Evolutionary conservation across 441 rosid species (phyloP), one percentile per base, ranked within the genome.

Genomic region (Omphalea diandra): DNA sequence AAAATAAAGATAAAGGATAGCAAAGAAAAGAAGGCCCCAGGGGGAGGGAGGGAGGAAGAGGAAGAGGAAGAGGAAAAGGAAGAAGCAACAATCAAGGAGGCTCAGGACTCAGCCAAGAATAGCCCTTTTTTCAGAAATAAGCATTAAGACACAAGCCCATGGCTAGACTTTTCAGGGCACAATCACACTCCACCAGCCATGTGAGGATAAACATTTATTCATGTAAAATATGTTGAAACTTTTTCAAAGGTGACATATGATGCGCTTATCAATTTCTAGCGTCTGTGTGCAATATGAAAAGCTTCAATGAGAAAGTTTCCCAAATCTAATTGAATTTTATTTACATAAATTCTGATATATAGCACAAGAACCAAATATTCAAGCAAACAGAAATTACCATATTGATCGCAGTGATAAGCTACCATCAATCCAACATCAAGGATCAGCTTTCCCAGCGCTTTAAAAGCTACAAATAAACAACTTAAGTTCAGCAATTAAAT

Each of bases 331-430:
- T 24, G 54, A 44, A 44, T 44, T 5, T 40, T 40, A n/a, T n/a
- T n/a, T n/a, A n/a, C n/a, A n/a, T n/a, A n/a, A n/a, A n/a, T n/a
- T n/a, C n/a, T n/a, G n/a, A n/a, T n/a, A n/a, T n/a, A n/a, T n/a
- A n/a, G n/a, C n/a, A n/a, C 1, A 24, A 69, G 70, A 80, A 65
- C 58, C 49, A 71, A 52, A 63, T 52, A 54, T 47, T 36, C 55
- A 57, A 29, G 22, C 11, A 4, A 24, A 32, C 26, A 72, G 53
- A 72, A 36, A 53, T 81, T 87, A 92, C 99, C 98, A 74, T 90
- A 92, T 77, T 33, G 87, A 85, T 92, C 97, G 40, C 99, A 94
- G 78, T 94, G 99, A 83, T 85, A 82, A 64, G 96, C 98, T 69
- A 92, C 77, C 97, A 88, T 78, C 83, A 84, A 68, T 33, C 99